A percentile compares a stretch with the other conserved stretches of the same genome.
phyloP scores from a whole-genome alignment of 352 stramenopile species.

The Globisporangium echinulatum region DNA sequence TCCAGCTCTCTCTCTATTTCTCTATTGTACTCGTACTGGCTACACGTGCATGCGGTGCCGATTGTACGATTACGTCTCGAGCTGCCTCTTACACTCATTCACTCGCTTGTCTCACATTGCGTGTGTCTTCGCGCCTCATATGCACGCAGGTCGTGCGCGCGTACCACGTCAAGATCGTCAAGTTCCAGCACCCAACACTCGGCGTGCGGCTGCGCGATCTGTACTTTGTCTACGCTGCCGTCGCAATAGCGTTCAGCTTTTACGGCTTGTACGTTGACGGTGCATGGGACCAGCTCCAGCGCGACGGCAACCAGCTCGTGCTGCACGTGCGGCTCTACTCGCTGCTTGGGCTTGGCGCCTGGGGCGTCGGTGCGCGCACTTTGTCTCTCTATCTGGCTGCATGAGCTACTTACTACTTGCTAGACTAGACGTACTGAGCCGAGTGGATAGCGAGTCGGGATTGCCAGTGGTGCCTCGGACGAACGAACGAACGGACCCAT shows the following conservation, averaged over 20 bases:
- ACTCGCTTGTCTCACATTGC: neutral
- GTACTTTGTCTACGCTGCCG: constrained; percentile 59
- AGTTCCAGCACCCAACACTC: constrained; percentile 30
- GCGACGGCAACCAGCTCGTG: constrained; percentile 58
- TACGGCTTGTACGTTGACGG: constrained; percentile 67
- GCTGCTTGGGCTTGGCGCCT: constrained; percentile 41
- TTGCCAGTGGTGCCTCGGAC: neutral
- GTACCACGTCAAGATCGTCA: constrained; percentile 38
- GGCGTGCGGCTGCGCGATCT: constrained; percentile 41
- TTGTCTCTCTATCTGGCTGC: too few species aligned
- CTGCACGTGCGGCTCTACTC: constrained; percentile 68
- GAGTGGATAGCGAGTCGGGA: too few species aligned
- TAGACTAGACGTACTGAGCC: too few species aligned
- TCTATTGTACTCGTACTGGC: neutral
- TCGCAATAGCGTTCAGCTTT: constrained; percentile 41
- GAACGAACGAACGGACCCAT: neutral
- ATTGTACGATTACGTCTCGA: neutral
- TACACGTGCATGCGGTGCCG: too few species aligned
- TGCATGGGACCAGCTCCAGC: constrained; percentile 46
- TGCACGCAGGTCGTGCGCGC: constrained; percentile 34
- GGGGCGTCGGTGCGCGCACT: constrained; percentile 26
- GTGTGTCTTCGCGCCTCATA: neutral
- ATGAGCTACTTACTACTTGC: too few species aligned
- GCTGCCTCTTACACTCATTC: neutral
- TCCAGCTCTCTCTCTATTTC: neutral